Percentiles rank a stretch among this genome's conserved stretches.
Evolutionary conservation across 2,329 filamentous ascomycete genomes (phyloP).

Genomic region (Orbilia javanica): DNA sequence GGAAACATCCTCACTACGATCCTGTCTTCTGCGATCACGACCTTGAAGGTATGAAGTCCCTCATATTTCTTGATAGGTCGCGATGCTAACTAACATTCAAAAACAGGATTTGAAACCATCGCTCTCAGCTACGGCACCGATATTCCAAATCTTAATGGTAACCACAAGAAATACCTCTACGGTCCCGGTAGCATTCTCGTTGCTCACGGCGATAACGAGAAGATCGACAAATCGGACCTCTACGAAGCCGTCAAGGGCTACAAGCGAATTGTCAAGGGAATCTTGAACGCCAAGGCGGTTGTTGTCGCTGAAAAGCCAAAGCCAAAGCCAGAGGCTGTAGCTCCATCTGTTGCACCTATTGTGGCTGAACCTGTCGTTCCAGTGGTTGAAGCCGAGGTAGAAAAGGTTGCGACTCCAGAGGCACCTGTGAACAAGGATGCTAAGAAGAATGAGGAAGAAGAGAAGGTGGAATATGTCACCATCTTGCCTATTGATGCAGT

Average conservation of each 20-base stretch:
- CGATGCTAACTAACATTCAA: not conserved
- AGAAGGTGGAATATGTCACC: constrained; percentile 46
- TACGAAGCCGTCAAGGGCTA: constrained; percentile 84
- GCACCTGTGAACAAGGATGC: constrained; percentile 25
- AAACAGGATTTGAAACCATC: constrained; percentile 79
- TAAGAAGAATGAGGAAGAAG: constrained; percentile 33
- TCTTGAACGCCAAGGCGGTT: constrained; percentile 49
- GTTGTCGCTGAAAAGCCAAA: constrained; percentile 27
- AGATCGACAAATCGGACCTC: constrained; percentile 79
- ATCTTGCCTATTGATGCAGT: constrained; percentile 39
- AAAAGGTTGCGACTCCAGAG: constrained; percentile 31
- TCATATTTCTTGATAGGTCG: constrained; percentile 23
- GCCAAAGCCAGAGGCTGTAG: constrained; percentile 22
- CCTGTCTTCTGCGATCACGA: constrained; percentile 83
- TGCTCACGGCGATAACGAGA: constrained; percentile 87
- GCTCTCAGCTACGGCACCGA: constrained; percentile 95
- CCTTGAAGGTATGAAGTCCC: constrained; percentile 73
- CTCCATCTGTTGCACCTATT: not conserved
- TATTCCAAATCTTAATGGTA: constrained; percentile 79
- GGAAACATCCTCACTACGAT: constrained; percentile 70
- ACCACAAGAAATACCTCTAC: constrained; percentile 76
- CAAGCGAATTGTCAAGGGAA: constrained; percentile 73
- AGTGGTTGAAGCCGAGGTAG: constrained; percentile 12
- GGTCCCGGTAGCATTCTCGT: constrained; percentile 80
- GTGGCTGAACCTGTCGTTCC: constrained; percentile 9